These are phyloP conservation scores for Exophiala aquamarina DNA, from an alignment of 2,329 filamentous ascomycete species.

Conservation along the genomic window DNA sequence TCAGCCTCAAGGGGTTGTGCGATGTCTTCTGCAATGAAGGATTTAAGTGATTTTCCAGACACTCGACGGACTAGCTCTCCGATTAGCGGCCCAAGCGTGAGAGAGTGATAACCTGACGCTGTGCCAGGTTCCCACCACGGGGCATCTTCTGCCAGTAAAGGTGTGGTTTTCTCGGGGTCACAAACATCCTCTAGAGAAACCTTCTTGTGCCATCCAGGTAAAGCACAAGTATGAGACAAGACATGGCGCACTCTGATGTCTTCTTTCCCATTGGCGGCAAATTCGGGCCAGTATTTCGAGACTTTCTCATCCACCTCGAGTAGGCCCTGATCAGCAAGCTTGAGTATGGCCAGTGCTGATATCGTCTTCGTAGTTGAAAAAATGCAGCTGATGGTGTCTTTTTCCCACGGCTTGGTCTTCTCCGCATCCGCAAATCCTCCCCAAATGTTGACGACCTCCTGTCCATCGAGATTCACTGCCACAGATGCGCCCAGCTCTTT, in stretches of 20 bases:
- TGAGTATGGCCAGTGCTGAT: slow-evolving; percentile 28
- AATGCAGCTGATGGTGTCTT: slow-evolving; percentile 23
- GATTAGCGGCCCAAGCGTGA: slow-evolving; percentile 31
- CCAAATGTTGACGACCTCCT: slow-evolving; percentile 47
- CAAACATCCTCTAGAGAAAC: slow-evolving; percentile 35
- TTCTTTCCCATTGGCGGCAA: slow-evolving; percentile 34
- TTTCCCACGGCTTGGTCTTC: slow-evolving; percentile 23
- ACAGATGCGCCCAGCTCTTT: slow-evolving; percentile 48
- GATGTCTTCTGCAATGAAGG: slow-evolving; percentile 25
- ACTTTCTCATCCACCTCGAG: slow-evolving; percentile 31
- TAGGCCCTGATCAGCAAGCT: slow-evolving; percentile 31
- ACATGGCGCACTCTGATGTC: slow-evolving; percentile 30
- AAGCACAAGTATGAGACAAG: slow-evolving; percentile 16
- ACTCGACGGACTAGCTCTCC: slow-evolving; percentile 23
- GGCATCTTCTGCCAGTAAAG: slow-evolving; percentile 38
- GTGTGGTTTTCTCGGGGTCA: slow-evolving; percentile 32
- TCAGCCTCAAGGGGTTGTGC: slow-evolving; percentile 22
- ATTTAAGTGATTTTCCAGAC: slow-evolving; percentile 16
- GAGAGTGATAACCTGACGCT: slow-evolving; percentile 42
- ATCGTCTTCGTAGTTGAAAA: slow-evolving; percentile 33
- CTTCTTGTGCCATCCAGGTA: slow-evolving; percentile 34
- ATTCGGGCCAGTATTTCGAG: slow-evolving; percentile 36
- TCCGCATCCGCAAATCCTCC: slow-evolving; percentile 39
- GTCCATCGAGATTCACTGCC: slow-evolving; percentile 41
- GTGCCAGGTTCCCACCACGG: slow-evolving; percentile 48